These are phyloP conservation scores for Forsythia viridissima DNA, from an alignment of 257 asterid species.

Conservation along the genomic window DNA sequence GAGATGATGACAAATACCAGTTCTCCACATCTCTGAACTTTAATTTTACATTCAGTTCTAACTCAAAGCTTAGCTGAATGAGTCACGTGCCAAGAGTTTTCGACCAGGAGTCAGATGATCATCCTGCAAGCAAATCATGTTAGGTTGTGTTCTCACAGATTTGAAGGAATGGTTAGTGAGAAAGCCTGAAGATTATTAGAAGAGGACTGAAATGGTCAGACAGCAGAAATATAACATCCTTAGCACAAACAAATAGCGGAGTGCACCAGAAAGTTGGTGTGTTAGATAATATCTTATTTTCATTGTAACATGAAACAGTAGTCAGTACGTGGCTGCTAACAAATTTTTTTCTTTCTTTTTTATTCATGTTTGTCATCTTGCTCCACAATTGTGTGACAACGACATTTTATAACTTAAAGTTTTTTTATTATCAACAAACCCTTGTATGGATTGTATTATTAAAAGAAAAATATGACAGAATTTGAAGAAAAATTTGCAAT, in stretches of 20 bases:
- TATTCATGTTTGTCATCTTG: conserved; percentile 11
- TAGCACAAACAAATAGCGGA: neutral
- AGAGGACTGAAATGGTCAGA: neutral
- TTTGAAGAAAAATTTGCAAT: neutral
- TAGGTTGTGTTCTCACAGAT: conserved; percentile 24
- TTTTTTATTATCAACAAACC: neutral
- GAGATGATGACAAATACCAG: conserved; percentile 40
- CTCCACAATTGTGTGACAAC: conserved; percentile 9
- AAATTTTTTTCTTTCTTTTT: too few species aligned
- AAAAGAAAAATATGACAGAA: conserved; percentile 12
- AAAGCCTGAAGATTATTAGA: neutral
- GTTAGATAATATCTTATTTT: neutral
- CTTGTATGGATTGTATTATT: conserved; percentile 2
- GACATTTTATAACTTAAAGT: neutral
- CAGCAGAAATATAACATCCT: neutral
- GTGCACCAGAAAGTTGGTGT: neutral
- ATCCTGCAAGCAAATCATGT: conserved; percentile 58
- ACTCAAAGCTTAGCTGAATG: conserved; percentile 76
- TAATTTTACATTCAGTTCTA: conserved; percentile 45
- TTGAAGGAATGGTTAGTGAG: neutral
- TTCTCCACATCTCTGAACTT: conserved; percentile 9
- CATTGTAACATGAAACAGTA: neutral
- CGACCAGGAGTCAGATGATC: conserved; percentile 66
- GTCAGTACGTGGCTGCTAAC: neutral
- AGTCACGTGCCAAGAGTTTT: conserved; percentile 75